Conservation (phyloP, 1,139 yeast species). For the Saccharomyces hybrid region DNA sequence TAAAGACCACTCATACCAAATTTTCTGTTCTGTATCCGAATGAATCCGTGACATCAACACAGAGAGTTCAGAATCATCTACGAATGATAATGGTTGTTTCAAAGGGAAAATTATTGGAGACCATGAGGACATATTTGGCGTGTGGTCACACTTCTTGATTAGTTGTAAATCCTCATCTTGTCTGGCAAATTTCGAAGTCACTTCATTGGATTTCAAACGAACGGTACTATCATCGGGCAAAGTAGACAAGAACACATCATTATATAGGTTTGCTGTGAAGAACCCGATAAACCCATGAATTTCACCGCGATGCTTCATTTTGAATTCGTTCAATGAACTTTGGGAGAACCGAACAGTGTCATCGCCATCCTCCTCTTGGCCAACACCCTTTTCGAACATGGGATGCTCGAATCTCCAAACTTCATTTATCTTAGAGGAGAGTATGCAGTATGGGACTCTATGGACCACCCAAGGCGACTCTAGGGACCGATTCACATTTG, state of each 20-base stretch:
- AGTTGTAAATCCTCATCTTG: neutral
- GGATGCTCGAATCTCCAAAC: slow-evolving; percentile 55
- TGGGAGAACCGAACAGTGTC: slow-evolving; percentile 11
- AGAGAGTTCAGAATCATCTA: slow-evolving; percentile 48
- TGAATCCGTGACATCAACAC: slow-evolving; percentile 37
- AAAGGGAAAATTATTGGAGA: slow-evolving; percentile 72
- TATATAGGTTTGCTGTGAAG: slow-evolving; percentile 58
- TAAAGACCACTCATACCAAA: slow-evolving; percentile 70
- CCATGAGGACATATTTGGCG: slow-evolving; percentile 58
- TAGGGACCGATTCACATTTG: slow-evolving; percentile 23
- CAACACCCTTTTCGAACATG: slow-evolving; percentile 5
- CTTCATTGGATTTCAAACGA: neutral
- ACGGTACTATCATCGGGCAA: slow-evolving; percentile 36
- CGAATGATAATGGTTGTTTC: slow-evolving; percentile 40
- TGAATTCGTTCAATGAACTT: slow-evolving; percentile 28
- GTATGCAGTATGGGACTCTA: slow-evolving; percentile 43
- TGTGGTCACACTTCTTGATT: slow-evolving; percentile 33
- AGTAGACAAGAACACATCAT: slow-evolving; percentile 48
- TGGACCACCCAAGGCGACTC: slow-evolving; percentile 56
- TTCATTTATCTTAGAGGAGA: slow-evolving; percentile 36
- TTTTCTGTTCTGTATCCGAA: slow-evolving; percentile 19
- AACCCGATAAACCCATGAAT: slow-evolving; percentile 72
- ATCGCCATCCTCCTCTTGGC: neutral
- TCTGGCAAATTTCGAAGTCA: neutral
- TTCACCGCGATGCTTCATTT: slow-evolving; percentile 39